Evolutionary conservation across 2,329 filamentous ascomycete genomes (phyloP), one percentile per base, ranked within the genome.

Genomic region (Lomentospora prolificans): DNA sequence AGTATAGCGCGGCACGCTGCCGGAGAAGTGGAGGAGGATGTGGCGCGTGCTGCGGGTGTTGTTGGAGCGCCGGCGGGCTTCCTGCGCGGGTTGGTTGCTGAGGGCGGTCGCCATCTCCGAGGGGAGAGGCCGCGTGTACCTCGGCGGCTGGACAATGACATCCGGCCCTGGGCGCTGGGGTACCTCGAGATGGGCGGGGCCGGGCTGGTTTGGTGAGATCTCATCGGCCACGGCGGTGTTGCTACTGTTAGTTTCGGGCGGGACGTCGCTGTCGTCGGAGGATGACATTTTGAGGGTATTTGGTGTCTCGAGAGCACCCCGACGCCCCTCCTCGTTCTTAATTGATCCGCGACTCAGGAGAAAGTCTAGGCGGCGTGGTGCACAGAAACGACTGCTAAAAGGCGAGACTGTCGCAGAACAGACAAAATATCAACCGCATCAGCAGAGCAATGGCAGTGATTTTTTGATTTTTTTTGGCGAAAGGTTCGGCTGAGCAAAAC

Each of bases 21-120:
- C 53, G 53, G 53, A 39, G 46, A 55, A 55, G 53, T 39, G 28
- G 6, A 55, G 44, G 22, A 55, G 46, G 46, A 55, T 55, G 53
- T 51, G 53, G 24, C 53, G 53, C 53, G 53, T 55, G 53, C 27
- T 33, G 28, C 53, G 53, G 25, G 53, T 55, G 8, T 44, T 44
- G 25, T 55, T 55, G 41, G 53, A 55, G 39, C 39, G 53, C 8
- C 53, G 53, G 41, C 53, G 53, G 8, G 53, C 39, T 31, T 55
- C 53, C 39, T 30, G 12, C 25, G 31, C 8, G 24, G 53, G 53
- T 9, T 48, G 5, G 5, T 44, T 14, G 25, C 39, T 41, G 17
- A 55, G 41, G 4, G 9, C 41, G n/a, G 53, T 55, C 25, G 39
- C 39, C 8, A 6, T 10, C 41, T 55, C 53, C 6, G 53, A 55